phyloP scores from a whole-genome alignment of 2,329 filamentous ascomycete species.

The Aureobasidium namibiae region DNA sequence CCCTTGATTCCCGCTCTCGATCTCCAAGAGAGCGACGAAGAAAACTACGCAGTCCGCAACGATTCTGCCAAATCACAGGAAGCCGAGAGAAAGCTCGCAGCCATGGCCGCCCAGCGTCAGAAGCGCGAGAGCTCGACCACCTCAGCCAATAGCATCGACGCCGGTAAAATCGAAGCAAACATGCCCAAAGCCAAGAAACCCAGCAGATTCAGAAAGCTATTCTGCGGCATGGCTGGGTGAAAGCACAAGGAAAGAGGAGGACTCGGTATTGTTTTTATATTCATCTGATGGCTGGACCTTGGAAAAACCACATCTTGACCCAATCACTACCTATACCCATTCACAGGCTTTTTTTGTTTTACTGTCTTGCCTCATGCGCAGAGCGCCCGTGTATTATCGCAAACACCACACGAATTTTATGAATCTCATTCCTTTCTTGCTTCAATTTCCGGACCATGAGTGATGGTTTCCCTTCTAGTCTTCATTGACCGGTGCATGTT shows the following conservation, averaged over 20 bases:
- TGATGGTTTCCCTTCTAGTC: background rate
- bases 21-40: background rate
- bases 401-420: background rate
- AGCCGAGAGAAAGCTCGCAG: background rate
- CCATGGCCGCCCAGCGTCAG: background rate
- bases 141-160: slow-evolving; percentile 1
- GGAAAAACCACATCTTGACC: background rate
- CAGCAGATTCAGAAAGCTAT: background rate
- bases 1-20: slow-evolving; percentile 1
- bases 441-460: no score
- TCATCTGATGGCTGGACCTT: background rate
- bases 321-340: background rate
- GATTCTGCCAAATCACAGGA: background rate
- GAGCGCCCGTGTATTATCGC: background rate
- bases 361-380: background rate
- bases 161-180: background rate
- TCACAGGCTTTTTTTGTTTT: background rate
- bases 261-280: background rate
- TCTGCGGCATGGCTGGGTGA: slow-evolving; percentile 9
- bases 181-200: background rate
- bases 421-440: background rate
- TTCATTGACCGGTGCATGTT: background rate
- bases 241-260: background rate
- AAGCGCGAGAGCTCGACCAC: slow-evolving; percentile 6
- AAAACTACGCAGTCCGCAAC: background rate